phyloP scores from a whole-genome alignment of 1,284 basidiomycete species.

The Polyporus tsugae region DNA sequence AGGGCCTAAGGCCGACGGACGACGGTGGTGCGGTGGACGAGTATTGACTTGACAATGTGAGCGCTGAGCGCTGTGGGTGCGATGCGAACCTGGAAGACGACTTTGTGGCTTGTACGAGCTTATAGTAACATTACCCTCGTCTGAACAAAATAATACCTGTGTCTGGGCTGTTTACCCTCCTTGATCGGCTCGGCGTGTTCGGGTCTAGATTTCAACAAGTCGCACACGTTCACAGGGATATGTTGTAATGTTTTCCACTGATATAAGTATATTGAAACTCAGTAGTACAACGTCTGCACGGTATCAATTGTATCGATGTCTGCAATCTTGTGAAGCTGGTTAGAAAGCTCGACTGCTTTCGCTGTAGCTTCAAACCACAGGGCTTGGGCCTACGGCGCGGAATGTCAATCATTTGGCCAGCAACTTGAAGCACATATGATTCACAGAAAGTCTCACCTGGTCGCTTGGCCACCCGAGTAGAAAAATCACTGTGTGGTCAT shows the following conservation, averaged over 20 bases:
- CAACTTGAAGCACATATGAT: neutral
- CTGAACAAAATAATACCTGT: conserved; percentile 6
- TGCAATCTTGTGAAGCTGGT: conserved; percentile 9
- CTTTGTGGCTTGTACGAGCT: neutral
- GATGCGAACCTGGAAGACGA: neutral
- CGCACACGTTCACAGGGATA: neutral
- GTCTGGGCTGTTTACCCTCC: neutral
- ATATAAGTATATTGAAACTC: neutral
- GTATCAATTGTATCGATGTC: conserved; percentile 10
- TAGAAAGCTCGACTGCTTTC: neutral
- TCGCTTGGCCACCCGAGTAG: conserved; percentile 9
- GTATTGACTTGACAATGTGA: conserved; percentile 5
- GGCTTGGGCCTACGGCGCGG: neutral
- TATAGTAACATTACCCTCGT: conserved; percentile 2
- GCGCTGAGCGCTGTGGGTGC: neutral
- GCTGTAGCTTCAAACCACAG: conserved; percentile 6
- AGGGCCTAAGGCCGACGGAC: conserved; percentile 57
- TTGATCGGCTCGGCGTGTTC: neutral
- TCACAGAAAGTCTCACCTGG: neutral
- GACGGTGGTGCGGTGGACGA: conserved; percentile 34
- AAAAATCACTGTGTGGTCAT: conserved; percentile 3
- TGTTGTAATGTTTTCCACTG: neutral
- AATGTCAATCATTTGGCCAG: neutral
- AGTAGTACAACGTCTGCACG: conserved; percentile 7
- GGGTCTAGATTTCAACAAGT: neutral